A percentile compares a stretch with the other conserved stretches of the same genome.
These are phyloP conservation scores for Butyriboletus loyo DNA, from an alignment of 768 basidiomycete species.

Conservation along the genomic window DNA sequence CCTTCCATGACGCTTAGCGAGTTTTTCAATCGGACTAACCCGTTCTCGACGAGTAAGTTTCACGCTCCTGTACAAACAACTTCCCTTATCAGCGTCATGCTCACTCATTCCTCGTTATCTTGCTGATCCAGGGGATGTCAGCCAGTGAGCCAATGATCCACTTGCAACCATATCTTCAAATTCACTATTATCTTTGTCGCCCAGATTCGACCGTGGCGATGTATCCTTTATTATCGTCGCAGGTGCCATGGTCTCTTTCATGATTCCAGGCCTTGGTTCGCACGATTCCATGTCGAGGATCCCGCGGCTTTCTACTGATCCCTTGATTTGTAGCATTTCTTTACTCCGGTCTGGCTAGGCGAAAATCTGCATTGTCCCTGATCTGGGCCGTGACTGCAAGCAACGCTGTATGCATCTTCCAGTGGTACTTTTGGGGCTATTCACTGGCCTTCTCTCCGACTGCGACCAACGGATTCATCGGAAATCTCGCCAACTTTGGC, in stretches of 20 bases:
- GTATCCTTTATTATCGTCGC: slow-evolving; percentile 66
- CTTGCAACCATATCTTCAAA: neutral
- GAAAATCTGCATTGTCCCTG: slow-evolving; percentile 69
- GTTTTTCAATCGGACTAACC: neutral
- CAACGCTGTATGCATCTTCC: slow-evolving; percentile 74
- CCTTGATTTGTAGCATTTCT: slow-evolving; percentile 50
- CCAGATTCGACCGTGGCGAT: slow-evolving; percentile 70
- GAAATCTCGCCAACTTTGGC: slow-evolving; percentile 78
- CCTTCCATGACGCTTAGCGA: slow-evolving; percentile 9
- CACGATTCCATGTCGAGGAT: neutral
- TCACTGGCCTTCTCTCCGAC: slow-evolving; percentile 79
- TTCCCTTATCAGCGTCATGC: slow-evolving; percentile 1
- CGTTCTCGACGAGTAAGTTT: slow-evolving; percentile 15
- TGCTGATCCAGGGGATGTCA: slow-evolving; percentile 17
- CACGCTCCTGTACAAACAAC: neutral
- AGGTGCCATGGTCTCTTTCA: slow-evolving; percentile 71
- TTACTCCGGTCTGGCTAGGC: slow-evolving; percentile 67
- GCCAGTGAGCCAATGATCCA: slow-evolving; percentile 26
- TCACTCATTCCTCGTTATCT: slow-evolving; percentile 9
- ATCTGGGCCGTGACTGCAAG: slow-evolving; percentile 72
- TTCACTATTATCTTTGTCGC: slow-evolving; percentile 3
- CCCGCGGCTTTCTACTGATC: neutral
- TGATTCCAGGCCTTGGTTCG: slow-evolving; percentile 72
- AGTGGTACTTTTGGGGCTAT: slow-evolving; percentile 85
- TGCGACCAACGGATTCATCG: slow-evolving; percentile 73